These are phyloP conservation scores for Wickerhamiella bombiphila DNA, from an alignment of 805 yeast genomes.

Conservation along the genomic window DNA sequence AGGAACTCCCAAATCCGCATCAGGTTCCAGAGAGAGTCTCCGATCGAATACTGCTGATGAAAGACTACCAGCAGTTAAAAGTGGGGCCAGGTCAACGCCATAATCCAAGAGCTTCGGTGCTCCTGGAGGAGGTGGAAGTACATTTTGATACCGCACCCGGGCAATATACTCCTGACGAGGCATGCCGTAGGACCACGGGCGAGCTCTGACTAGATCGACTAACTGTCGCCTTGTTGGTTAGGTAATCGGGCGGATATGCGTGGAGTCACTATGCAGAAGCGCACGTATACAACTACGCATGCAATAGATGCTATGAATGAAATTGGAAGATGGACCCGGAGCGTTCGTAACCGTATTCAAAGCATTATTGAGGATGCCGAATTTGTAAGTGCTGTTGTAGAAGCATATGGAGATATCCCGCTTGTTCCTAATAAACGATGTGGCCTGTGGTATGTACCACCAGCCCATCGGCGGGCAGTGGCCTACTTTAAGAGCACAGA, in stretches of 20 bases:
- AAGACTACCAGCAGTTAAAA: slow-evolving; percentile 41
- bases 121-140: slow-evolving; percentile 83
- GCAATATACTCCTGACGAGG: slow-evolving; percentile 33
- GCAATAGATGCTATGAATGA: slow-evolving; percentile 12
- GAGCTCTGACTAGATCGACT: no score
- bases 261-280: no score
- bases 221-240: no score
- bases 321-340: slow-evolving; percentile 36
- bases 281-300: no score
- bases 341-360: slow-evolving; percentile 45
- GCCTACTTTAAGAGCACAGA: slow-evolving; percentile 83
- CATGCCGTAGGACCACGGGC: no score
- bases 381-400: slow-evolving; percentile 33
- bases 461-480: slow-evolving; percentile 28
- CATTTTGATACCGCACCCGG: slow-evolving; percentile 68
- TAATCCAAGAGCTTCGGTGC: slow-evolving; percentile 72
- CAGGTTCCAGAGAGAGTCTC: slow-evolving; percentile 39
- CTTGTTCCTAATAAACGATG: slow-evolving; percentile 64
- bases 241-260: no score
- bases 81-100: slow-evolving; percentile 30
- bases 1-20: slow-evolving; percentile 51
- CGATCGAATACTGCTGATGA: slow-evolving; percentile 30
- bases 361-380: slow-evolving; percentile 53
- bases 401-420: slow-evolving; percentile 22
- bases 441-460: slow-evolving; percentile 70